These are phyloP conservation scores for Sutorius eximius DNA, from an alignment of 1,284 basidiomycete species.

Conservation along the genomic window DNA sequence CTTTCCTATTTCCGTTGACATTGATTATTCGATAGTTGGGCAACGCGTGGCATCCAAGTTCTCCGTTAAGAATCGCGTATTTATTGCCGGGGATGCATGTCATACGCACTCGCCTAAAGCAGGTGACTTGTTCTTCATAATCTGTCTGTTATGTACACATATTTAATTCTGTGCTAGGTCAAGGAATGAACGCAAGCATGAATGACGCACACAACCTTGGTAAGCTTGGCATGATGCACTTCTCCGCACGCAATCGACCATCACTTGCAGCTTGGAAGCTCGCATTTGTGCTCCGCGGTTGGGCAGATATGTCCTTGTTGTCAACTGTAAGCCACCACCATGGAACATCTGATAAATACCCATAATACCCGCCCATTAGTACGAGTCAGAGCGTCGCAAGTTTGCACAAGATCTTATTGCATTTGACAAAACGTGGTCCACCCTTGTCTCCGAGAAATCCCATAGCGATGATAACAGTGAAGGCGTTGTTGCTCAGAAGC, in stretches of 20 bases:
- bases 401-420: constrained; percentile 52
- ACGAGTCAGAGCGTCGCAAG: constrained; percentile 46
- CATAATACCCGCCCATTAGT: constrained; percentile 24
- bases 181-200: constrained; percentile 72
- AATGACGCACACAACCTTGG: constrained; percentile 48
- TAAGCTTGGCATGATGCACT: constrained; percentile 2
- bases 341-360: background rate
- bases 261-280: constrained; percentile 53
- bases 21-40: constrained; percentile 33
- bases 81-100: constrained; percentile 49
- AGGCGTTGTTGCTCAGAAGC: constrained; percentile 44
- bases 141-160: background rate
- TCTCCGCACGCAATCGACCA: background rate
- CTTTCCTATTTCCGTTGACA: background rate
- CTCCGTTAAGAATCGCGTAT: constrained; percentile 43
- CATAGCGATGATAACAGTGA: constrained; percentile 25
- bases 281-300: constrained; percentile 53
- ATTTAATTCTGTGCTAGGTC: constrained; percentile 37
- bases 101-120: constrained; percentile 57
- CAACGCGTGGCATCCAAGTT: constrained; percentile 49
- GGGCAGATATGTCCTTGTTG: constrained; percentile 53
- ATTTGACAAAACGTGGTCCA: constrained; percentile 50
- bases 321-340: constrained; percentile 43
- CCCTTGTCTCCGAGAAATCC: constrained; percentile 50
- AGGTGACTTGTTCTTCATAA: constrained; percentile 27